Evolutionary conservation across 495 filamentous ascomycete genomes (phyloP), one percentile per base, ranked within the genome.

Genomic region (Oidiodendron maius): DNA sequence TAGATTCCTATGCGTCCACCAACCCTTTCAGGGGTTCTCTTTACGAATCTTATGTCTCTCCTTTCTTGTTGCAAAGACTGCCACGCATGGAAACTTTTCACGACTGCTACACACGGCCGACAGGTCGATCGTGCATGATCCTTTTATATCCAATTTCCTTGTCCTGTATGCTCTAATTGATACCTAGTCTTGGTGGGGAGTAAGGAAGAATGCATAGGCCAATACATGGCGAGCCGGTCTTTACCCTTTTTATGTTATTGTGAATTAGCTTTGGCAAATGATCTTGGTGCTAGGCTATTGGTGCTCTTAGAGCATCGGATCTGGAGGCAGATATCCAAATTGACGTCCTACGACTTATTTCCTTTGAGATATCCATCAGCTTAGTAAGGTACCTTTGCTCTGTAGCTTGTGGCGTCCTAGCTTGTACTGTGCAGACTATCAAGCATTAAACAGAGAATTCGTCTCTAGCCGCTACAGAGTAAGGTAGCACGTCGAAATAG

Each of bases 1-100:
- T 56, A 39, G 48, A 38, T 13, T 25, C n/a, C 6, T 23, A 16
- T 25, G 13, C 11, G 1, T n/a, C 4, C 15, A 28, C 41, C 4
- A 11, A 28, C 22, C 25, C 41, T 15, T 25, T 16, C 40, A 11
- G 5, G 41, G 22, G 24, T 30, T 44, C 30, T 24, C 41, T 42
- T 44, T 44, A 44, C 24, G 41, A 44, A 44, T 23, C 30, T 22
- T 26, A 44, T 28, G 41, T 30, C 41, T 44, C 30, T 44, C 41
- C 25, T 44, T 44, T 17, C 11, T 22, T 40, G 20, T n/a, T n/a
- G 10, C 16, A 40, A 40, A 5, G 9, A 38, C 35, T 12, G 26
- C 26, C 5, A 30, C 26, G 5, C 12, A 30, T 12, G 26, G 26
- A 12, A 30, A 30, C 5, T 12, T 30, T 30, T 30, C 12, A 30